Evolutionary conservation across 345 rosid species (phyloP).

Genomic region (Populus nigra): DNA sequence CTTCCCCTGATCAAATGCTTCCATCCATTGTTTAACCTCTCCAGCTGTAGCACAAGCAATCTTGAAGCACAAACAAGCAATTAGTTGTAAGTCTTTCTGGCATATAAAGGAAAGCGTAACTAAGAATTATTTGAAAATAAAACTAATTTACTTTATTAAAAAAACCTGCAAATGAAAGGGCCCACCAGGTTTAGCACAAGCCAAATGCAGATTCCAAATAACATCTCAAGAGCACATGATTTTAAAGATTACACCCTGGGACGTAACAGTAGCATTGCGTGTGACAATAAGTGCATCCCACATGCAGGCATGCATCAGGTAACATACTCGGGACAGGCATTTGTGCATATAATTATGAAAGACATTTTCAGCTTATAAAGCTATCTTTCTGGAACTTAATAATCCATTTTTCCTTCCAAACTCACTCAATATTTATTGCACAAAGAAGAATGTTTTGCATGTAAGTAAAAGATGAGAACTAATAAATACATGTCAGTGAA

Average conservation of each 20-base stretch:
- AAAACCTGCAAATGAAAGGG: not conserved
- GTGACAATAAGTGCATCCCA: not conserved
- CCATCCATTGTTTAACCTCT: conserved; percentile 84
- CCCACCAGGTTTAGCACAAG: too few relatives aligned
- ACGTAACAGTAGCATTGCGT: not conserved
- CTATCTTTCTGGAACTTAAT: not conserved
- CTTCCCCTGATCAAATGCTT: conserved; percentile 93
- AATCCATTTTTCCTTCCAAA: not conserved
- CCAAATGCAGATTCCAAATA: not conserved
- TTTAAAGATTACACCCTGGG: not conserved
- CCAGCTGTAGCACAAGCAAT: conserved; percentile 92
- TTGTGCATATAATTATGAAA: not conserved
- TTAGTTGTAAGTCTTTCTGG: conserved; percentile 10
- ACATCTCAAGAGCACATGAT: not conserved
- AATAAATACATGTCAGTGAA: not conserved
- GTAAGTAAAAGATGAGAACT: not conserved
- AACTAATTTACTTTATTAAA: not conserved
- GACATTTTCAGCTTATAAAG: not conserved
- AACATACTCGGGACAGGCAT: not conserved
- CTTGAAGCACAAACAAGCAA: conserved; percentile 43
- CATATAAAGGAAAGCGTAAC: not conserved
- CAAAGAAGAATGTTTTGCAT: not conserved
- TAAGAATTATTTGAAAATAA: not conserved
- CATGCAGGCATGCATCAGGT: not conserved
- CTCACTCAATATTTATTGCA: not conserved